Evolutionary conservation across 768 basidiomycete genomes (phyloP), one percentile per base, ranked within the genome.

Genomic region (Kwoniella heveanensis): DNA sequence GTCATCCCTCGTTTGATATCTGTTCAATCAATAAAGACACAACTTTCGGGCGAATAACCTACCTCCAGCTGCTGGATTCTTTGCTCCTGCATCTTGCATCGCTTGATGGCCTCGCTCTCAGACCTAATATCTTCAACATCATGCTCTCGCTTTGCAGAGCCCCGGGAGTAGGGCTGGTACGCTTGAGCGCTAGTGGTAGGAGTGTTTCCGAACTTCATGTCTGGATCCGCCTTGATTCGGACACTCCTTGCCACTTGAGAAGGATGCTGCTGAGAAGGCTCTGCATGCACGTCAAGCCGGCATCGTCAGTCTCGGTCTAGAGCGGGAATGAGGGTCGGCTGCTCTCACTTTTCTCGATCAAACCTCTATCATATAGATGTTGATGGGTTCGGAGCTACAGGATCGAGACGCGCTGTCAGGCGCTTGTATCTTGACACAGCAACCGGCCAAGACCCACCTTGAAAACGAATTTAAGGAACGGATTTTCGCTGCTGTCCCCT

Each of bases 221-320:
- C 60, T 6, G 47, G 61, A 27, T 62, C 62, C 21, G 55, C 62
- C 27, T 64, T 64, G 29, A 57, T 15, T n/a, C 53, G 25, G 48
- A 52, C 30, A 7, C 37, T 44, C 13, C 48, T 17, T 15, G 54
- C 46, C 2, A 64, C 62, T 39, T 64, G 62, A 15, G 24, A 32
- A 19, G 62, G 55, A 24, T 64, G 62, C n/a, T 64, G 62, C 32
- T 64, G 55, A 4, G 62, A 55, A 1, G 62, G 62, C 13, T 50
- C 62, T 64, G 36, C 15, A 47, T n/a, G n/a, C n/a, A n/a, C n/a
- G n/a, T n/a, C n/a, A n/a, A n/a, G n/a, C n/a, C n/a, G n/a, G n/a
- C n/a, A n/a, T n/a, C n/a, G n/a, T n/a, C n/a, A 36, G 7, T 36
- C 13, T 36, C 32, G 32, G 32, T 36, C 32, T 36, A 6, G 32